Conservation (phyloP, 23 red algal genomes). For the Gracilariopsis chorda region DNA sequence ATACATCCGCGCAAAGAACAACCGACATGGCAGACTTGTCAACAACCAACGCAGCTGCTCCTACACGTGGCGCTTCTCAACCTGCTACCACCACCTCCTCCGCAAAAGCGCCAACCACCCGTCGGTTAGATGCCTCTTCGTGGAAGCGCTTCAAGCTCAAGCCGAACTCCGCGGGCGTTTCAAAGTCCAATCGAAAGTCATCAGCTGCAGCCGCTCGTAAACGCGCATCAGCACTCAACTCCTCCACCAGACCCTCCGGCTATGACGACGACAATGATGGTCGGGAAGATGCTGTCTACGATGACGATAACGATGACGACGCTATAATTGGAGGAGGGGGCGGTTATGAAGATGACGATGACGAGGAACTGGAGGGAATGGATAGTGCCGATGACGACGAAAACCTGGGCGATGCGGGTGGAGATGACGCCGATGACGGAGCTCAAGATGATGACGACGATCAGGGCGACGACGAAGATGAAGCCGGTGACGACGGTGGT, state of each 20-base stretch:
- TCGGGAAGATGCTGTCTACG: not conserved
- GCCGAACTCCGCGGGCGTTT: not conserved
- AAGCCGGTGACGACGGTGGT: slow-evolving; percentile 22
- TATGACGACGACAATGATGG: slow-evolving; percentile 16
- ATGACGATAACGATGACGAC: slow-evolving; percentile 44
- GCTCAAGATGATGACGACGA: slow-evolving; percentile 19
- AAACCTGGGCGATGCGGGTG: slow-evolving; percentile 5
- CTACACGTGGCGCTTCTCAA: not conserved
- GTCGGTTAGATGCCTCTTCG: not conserved
- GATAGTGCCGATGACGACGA: slow-evolving; percentile 48
- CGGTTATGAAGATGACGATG: slow-evolving; percentile 55
- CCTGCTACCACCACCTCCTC: slow-evolving; percentile 10
- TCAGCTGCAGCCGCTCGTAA: not conserved
- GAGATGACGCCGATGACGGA: not conserved
- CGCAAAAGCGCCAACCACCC: not conserved
- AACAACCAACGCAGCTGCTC: not conserved
- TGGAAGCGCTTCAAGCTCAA: not conserved
- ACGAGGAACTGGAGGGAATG: not conserved
- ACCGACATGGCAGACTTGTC: not conserved
- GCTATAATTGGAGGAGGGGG: slow-evolving; percentile 8
- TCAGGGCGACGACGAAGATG: slow-evolving; percentile 12
- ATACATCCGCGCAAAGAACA: not conserved
- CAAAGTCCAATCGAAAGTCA: not conserved
- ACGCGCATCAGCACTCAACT: not conserved
- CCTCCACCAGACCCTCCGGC: not conserved